Base-by-base conservation (phyloP, 1,139 yeast genomes). In the Eremothecium gossypii region DNA sequence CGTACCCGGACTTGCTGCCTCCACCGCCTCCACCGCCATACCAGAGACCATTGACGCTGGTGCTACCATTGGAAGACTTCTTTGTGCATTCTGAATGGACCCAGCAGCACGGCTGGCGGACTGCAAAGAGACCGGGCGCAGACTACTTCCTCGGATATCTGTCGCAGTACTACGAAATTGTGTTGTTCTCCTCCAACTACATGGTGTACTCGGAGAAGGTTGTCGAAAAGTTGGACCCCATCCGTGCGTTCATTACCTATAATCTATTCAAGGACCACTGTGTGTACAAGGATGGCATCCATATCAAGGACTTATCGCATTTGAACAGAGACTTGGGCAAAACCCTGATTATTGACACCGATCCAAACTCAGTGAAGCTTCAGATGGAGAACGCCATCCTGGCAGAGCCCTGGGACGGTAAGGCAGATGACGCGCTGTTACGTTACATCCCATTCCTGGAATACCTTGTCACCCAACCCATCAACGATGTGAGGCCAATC, bases 81-180 rank as follows among this genome's bases (percentile, higher is more conserved):
- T 74, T 91, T 61, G 77, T 89, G 47, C 96, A 91, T 65, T 81
- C 95, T 38, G 85, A 82, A 48, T 91, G 98, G 98, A 77, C 84
- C 46, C 79, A 87, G 52, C 79, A 85, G 64, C 74, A 80, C 60
- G 98, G 98, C 42, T 91, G 99, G 99, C 80, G 95, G 69, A 91
- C 97, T 14, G 97, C 95, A 36, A 93, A 93, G 72, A 84, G 99
- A 69, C 98, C 98, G 35, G 99, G 98, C 46, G 79, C 86, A 49
- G 98, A 93, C 66, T 93, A 93, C 71, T 91, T 91, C 69, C 70
- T 91, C 63, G 95, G 95, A 30, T 91, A 91, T 66, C 72, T 91
- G 56, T 84, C 96, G 6, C 96, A 86, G 66, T 89, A 87, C 69
- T 91, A 91, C 66, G 99, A 91, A 67, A 82, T 91, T 60, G 97